Conservation (phyloP, 2,329 filamentous ascomycete genomes). For the Capronia epimyces region DNA sequence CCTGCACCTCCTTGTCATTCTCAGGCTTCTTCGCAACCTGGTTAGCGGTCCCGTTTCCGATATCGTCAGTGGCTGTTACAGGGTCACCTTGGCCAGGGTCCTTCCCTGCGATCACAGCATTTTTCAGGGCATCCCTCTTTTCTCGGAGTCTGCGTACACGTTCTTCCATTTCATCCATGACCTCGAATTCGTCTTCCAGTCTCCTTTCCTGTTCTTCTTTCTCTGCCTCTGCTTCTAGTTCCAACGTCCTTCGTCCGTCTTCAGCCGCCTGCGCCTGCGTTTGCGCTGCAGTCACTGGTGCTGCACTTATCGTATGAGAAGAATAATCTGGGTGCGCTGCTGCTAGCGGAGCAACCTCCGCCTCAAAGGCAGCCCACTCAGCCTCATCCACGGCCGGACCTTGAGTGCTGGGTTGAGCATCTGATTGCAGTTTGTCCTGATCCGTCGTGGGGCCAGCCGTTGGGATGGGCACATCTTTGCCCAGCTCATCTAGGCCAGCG, state of each 20-base stretch:
- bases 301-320: constrained; percentile 62
- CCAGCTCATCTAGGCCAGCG: background rate
- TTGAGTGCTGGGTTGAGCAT: background rate
- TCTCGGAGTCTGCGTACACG: constrained; percentile 64
- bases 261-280: constrained; percentile 51
- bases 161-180: constrained; percentile 74
- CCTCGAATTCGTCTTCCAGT: constrained; percentile 71
- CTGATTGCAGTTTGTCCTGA: background rate
- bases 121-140: constrained; percentile 62
- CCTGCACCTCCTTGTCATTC: constrained; percentile 51
- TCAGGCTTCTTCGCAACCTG: constrained; percentile 29
- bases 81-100: constrained; percentile 18
- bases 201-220: constrained; percentile 69
- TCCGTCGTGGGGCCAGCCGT: background rate
- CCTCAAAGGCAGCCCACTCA: constrained; percentile 83
- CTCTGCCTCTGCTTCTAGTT: constrained; percentile 59
- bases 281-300: constrained; percentile 61
- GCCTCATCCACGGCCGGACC: constrained; percentile 58
- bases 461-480: background rate
- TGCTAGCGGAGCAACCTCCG: constrained; percentile 60
- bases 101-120: constrained; percentile 29
- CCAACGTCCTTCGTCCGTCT: constrained; percentile 46
- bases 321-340: constrained; percentile 31
- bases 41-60: constrained; percentile 30
- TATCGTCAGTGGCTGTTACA: background rate